phyloP scores from a whole-genome alignment of 2,329 filamentous ascomycete genomes.

The Apiospora phragmitis region DNA sequence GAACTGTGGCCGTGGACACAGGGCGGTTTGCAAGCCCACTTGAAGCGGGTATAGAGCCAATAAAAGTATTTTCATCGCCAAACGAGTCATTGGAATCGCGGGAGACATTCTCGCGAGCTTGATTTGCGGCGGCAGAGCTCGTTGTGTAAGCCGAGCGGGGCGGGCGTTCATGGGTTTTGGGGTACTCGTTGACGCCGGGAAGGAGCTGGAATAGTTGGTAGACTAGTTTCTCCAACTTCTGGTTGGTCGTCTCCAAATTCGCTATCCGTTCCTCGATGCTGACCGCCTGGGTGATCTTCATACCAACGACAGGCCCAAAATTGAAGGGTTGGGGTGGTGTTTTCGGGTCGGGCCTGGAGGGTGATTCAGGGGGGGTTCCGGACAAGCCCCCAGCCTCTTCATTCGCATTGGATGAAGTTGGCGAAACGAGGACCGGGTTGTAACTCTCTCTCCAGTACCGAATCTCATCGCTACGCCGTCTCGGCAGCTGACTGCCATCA shows the following conservation, averaged over 20 bases:
- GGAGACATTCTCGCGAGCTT: constrained; percentile 35
- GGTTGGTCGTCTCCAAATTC: constrained; percentile 51
- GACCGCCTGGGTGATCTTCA: constrained; percentile 59
- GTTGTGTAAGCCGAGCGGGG: constrained; percentile 12
- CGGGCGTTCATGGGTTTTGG: constrained; percentile 28
- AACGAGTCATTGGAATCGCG: constrained; percentile 46
- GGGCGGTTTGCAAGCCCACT: constrained; percentile 35
- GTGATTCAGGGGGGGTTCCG: constrained; percentile 33
- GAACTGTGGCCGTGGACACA: constrained; percentile 48
- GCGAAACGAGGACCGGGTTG: constrained; percentile 51
- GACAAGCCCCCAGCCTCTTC: constrained; percentile 27
- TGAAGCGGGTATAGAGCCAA: constrained; percentile 38
- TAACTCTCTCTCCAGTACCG: constrained; percentile 65
- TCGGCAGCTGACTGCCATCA: constrained; percentile 31
- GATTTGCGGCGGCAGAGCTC: neutral
- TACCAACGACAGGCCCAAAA: constrained; percentile 51
- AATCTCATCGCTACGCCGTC: constrained; percentile 64
- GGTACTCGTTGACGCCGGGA: constrained; percentile 39
- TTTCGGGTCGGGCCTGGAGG: constrained; percentile 33
- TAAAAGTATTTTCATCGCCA: constrained; percentile 46
- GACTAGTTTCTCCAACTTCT: constrained; percentile 54
- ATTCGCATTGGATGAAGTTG: constrained; percentile 48
- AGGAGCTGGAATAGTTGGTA: constrained; percentile 49
- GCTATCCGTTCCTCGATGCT: constrained; percentile 55
- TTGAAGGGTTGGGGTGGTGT: constrained; percentile 53